Evolutionary conservation across 768 basidiomycete species (phyloP).

Genomic region (Suillus spraguei): DNA sequence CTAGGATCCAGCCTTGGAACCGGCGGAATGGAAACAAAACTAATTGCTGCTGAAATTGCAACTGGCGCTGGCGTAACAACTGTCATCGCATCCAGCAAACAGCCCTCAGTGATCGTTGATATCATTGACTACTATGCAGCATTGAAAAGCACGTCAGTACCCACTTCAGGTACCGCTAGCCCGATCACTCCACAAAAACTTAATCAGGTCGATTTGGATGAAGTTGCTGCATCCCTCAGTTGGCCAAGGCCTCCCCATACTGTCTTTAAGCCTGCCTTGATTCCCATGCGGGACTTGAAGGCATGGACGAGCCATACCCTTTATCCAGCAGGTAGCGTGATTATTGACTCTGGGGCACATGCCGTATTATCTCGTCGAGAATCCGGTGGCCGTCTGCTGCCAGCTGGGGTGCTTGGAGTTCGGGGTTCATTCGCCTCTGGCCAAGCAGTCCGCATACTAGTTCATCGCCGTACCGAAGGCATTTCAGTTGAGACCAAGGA

Average conservation of each 20-base stretch:
- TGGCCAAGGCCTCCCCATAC: slow-evolving; percentile 78
- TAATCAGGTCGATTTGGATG: slow-evolving; percentile 27
- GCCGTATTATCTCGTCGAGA: slow-evolving; percentile 81
- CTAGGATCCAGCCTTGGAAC: slow-evolving; percentile 93
- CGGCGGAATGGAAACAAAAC: slow-evolving; percentile 98
- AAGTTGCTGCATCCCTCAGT: slow-evolving; percentile 23
- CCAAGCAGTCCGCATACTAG: slow-evolving; percentile 87
- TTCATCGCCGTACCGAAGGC: slow-evolving; percentile 43
- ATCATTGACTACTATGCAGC: slow-evolving; percentile 80
- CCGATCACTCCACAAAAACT: slow-evolving; percentile 24
- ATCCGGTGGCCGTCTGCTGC: slow-evolving; percentile 89
- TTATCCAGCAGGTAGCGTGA: slow-evolving; percentile 82
- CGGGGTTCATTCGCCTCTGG: slow-evolving; percentile 91
- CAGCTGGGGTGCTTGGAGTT: slow-evolving; percentile 87
- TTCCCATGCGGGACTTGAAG: slow-evolving; percentile 85
- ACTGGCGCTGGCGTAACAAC: slow-evolving; percentile 94
- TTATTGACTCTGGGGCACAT: slow-evolving; percentile 90
- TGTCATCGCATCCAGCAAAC: slow-evolving; percentile 83
- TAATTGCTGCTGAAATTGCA: slow-evolving; percentile 97
- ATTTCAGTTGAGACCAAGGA: slow-evolving; percentile 23
- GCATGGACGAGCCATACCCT: slow-evolving; percentile 98
- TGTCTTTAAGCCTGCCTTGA: slow-evolving; percentile 72
- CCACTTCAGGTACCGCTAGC: slow-evolving; percentile 35
- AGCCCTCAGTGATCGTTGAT: slow-evolving; percentile 69
- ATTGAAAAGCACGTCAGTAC: slow-evolving; percentile 38